Base-by-base conservation (phyloP, 495 filamentous ascomycete species). In the Platismatia glauca region DNA sequence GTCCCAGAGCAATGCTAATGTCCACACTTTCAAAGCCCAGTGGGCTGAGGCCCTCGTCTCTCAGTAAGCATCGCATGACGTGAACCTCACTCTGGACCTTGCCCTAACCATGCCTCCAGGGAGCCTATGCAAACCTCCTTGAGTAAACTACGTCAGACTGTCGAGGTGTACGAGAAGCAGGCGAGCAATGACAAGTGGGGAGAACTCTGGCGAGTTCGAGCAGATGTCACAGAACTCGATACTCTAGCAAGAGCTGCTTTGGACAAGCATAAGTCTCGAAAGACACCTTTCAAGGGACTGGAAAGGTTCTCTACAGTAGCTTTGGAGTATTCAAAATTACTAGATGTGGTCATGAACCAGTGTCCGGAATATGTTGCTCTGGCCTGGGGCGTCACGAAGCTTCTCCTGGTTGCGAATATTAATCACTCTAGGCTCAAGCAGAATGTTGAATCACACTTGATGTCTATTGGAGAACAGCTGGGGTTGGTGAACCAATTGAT, bases 401-500 rank as follows among this genome's bases (percentile, higher is more conserved):
- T 68, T 24, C 56, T 68, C 29, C 59, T 68, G 27, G 64, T 68
- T 12, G 63, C 66, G 15, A 58, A 66, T 20, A 63, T 61, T 18
- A 68, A 63, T 44, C 58, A 66, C 59, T 39, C 63, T 5, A 61
- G 34, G 43, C 55, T 66, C 20, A 66, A 66, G 39, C 37, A 66
- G 24, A 64, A 65, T 29, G 55, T 68, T 7, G 64, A 61, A n/a
- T 31, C 50, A 39, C 46, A 63, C 29, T 34, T 66, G 1, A 38
- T 66, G 1, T 53, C 46, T 31, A 62, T 68, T 59, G 66, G 63
- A 27, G 53, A 60, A 39, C 46, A 60, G 18, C 52, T 66, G 15
- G 63, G 59, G 18, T 22, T 66, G 53, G 66, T 68, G 31, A 68
- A 68, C 52, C 66, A 68, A n/a, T 55, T 68, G 13, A 55, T 68